phyloP scores from a whole-genome alignment of 1,284 basidiomycete genomes.

The Fomitopsis pinicola region DNA sequence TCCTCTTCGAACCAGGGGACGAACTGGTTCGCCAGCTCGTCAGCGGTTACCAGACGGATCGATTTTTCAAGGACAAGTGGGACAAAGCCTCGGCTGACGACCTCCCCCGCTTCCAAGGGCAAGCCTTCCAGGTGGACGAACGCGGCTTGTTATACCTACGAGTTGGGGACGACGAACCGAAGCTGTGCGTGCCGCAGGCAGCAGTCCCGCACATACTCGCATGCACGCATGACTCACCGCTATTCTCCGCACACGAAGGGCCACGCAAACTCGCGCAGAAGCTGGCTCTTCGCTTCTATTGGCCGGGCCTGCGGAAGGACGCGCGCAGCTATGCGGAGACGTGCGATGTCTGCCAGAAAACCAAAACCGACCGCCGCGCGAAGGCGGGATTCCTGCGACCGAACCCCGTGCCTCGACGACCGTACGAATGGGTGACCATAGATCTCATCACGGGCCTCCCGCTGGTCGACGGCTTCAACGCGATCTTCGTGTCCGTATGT shows the following conservation, averaged over 20 bases:
- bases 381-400: too few species aligned
- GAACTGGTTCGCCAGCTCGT: neutral
- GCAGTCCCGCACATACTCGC: neutral
- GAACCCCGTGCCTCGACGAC: conserved; percentile 24
- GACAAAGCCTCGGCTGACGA: neutral
- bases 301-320: conserved; percentile 28
- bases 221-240: neutral
- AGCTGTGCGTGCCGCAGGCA: neutral
- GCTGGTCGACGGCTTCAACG: conserved; percentile 26
- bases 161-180: neutral
- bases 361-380: too few species aligned
- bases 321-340: conserved; percentile 14
- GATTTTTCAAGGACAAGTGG: neutral
- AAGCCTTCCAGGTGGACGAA: neutral
- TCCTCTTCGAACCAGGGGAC: neutral
- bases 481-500: conserved; percentile 20
- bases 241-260: neutral
- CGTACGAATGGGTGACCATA: conserved; percentile 23
- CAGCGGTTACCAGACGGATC: neutral
- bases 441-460: conserved; percentile 33
- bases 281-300: conserved; percentile 22
- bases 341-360: conserved; percentile 34
- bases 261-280: conserved; percentile 14
- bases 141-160: neutral
- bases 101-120: neutral